A percentile compares a stretch with the other conserved stretches of the same genome.
Conservation (phyloP, 1,139 yeast species). For the Blastobotrys petasosporus region DNA sequence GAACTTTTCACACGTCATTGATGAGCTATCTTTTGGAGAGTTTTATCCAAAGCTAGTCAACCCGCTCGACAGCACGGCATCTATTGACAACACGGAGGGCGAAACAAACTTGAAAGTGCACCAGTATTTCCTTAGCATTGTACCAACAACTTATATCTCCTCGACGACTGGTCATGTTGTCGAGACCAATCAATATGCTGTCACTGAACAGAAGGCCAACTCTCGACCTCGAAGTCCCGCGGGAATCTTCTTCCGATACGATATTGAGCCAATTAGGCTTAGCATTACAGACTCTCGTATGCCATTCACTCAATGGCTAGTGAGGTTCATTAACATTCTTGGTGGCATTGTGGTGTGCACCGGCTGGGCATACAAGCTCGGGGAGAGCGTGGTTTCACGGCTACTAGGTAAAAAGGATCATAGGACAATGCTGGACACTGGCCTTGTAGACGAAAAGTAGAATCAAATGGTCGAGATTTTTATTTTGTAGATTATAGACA, state of each 20-base stretch:
- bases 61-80: constrained; percentile 59
- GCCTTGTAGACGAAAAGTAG: constrained; percentile 6
- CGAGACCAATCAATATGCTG: constrained; percentile 82
- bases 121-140: constrained; percentile 69
- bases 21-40: constrained; percentile 86
- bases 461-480: neutral
- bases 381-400: constrained; percentile 13
- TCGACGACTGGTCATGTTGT: constrained; percentile 55
- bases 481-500: too few species aligned
- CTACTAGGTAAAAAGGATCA: constrained; percentile 7
- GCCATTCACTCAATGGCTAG: constrained; percentile 70
- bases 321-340: constrained; percentile 71
- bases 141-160: constrained; percentile 73
- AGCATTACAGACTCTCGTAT: constrained; percentile 64
- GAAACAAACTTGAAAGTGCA: constrained; percentile 32
- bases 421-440: constrained; percentile 13
- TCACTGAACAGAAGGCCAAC: constrained; percentile 49
- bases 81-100: constrained; percentile 29
- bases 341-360: constrained; percentile 60
- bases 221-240: constrained; percentile 39
- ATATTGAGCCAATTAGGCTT: constrained; percentile 80
- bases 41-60: constrained; percentile 81
- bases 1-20: constrained; percentile 78
- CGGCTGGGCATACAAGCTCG: constrained; percentile 27
- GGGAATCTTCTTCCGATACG: constrained; percentile 78